A percentile compares a stretch with the other conserved stretches of the same genome.
Evolutionary conservation across 768 basidiomycete genomes (phyloP).

Genomic region (Leccinum sublutescens): DNA sequence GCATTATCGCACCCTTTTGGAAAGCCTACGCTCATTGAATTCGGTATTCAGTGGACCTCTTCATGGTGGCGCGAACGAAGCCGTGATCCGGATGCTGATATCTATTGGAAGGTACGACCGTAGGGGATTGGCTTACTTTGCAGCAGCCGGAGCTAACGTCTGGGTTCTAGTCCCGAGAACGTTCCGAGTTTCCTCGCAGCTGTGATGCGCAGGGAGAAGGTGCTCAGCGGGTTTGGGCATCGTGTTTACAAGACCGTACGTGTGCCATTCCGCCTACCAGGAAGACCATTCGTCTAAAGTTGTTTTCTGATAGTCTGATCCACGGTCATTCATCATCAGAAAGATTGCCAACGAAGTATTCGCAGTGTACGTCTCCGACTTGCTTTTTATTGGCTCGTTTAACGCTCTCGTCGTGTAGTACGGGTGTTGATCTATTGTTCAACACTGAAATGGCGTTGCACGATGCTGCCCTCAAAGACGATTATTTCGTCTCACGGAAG

Average conservation of each 20-base stretch:
- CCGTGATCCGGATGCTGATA: slow-evolving; percentile 91
- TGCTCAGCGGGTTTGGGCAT: slow-evolving; percentile 89
- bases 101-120: slow-evolving; percentile 73
- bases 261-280: background rate
- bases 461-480: slow-evolving; percentile 86
- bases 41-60: slow-evolving; percentile 26
- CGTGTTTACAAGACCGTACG: slow-evolving; percentile 75
- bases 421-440: slow-evolving; percentile 79
- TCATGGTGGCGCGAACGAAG: slow-evolving; percentile 84
- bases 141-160: background rate
- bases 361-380: slow-evolving; percentile 55
- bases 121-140: background rate
- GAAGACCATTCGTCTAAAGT: background rate
- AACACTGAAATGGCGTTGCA: slow-evolving; percentile 89
- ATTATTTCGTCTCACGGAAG: slow-evolving; percentile 80
- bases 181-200: slow-evolving; percentile 83
- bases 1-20: slow-evolving; percentile 19
- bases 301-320: slow-evolving; percentile 63
- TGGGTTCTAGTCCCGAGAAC: slow-evolving; percentile 61
- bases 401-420: slow-evolving; percentile 42
- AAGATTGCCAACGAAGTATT: slow-evolving; percentile 93
- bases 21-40: background rate
- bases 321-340: slow-evolving; percentile 86
- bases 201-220: slow-evolving; percentile 85
- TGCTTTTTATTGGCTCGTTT: background rate